Conservation (phyloP, 805 yeast species). For the Debaryomyces castellii region DNA sequence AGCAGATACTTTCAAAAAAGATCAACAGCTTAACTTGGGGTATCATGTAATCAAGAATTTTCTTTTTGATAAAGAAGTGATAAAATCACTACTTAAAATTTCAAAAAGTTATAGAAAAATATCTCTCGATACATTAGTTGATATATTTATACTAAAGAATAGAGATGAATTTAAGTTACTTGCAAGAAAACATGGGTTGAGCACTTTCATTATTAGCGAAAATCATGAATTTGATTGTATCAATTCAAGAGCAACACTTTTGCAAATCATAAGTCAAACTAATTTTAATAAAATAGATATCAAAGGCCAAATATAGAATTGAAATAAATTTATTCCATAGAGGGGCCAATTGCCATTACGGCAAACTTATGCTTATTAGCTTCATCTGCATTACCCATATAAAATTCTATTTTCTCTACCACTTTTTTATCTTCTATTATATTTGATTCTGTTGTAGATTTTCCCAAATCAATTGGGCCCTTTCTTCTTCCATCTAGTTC, state of each 20-base stretch:
- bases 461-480: constrained; percentile 71
- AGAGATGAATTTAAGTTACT: constrained; percentile 31
- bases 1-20: constrained; percentile 10
- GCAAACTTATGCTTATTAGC: constrained; percentile 65
- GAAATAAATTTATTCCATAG: constrained; percentile 31
- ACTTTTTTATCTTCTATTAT: constrained; percentile 55
- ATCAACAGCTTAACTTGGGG: constrained; percentile 16
- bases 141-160: constrained; percentile 41
- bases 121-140: constrained; percentile 31
- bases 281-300: constrained; percentile 70
- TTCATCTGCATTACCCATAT: constrained; percentile 63
- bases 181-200: constrained; percentile 43
- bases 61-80: constrained; percentile 57
- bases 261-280: constrained; percentile 31
- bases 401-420: constrained; percentile 57
- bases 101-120: constrained; percentile 56
- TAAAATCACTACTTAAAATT: constrained; percentile 55
- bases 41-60: constrained; percentile 30
- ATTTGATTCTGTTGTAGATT: constrained; percentile 35
- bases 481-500: constrained; percentile 88
- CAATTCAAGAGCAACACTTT: constrained; percentile 33
- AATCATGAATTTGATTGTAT: constrained; percentile 31
- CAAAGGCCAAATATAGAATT: constrained; percentile 72
- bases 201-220: constrained; percentile 17
- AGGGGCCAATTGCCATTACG: constrained; percentile 74